Evolutionary conservation across 106 monocot genomes (phyloP).

Genomic region (Allium cepa): DNA sequence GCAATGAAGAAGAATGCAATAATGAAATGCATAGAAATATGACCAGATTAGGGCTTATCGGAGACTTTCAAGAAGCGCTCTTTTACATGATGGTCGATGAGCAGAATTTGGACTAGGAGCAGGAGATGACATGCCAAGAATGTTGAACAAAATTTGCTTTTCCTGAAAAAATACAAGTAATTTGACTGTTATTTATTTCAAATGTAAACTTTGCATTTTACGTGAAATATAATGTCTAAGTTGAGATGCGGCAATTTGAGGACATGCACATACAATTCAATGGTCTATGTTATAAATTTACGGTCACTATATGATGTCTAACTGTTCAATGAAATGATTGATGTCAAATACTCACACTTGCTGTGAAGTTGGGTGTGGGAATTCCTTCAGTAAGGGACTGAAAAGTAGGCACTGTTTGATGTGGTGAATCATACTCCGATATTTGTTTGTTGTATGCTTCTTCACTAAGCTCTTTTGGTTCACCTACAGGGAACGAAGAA

Average conservation of each 20-base stretch:
- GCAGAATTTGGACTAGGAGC: conserved; percentile 14
- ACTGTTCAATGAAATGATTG: neutral
- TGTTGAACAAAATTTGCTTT: conserved; percentile 47
- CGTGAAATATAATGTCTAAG: too few relatives aligned
- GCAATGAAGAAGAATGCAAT: neutral
- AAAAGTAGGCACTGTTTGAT: conserved; percentile 53
- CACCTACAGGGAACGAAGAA: conserved; percentile 7
- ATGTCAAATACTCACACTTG: conserved; percentile 61
- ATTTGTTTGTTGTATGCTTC: conserved; percentile 3
- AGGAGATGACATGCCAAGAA: conserved; percentile 48
- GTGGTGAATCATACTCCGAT: conserved; percentile 58
- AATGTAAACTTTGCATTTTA: neutral
- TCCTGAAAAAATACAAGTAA: conserved; percentile 42
- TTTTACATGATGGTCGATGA: conserved; percentile 53
- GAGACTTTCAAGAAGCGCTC: conserved; percentile 25
- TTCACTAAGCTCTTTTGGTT: conserved; percentile 14
- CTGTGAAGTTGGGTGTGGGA: conserved; percentile 78
- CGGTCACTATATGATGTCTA: too few relatives aligned
- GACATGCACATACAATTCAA: too few relatives aligned
- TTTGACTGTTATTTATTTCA: neutral
- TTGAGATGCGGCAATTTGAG: too few relatives aligned
- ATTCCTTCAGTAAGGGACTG: conserved; percentile 47
- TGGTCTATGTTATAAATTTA: too few relatives aligned
- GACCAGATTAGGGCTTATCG: conserved; percentile 4
- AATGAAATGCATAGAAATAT: neutral